Evolutionary conservation across 2,329 filamentous ascomycete genomes (phyloP), one percentile per base, ranked within the genome.

Genomic region (Penicillium sp.): DNA sequence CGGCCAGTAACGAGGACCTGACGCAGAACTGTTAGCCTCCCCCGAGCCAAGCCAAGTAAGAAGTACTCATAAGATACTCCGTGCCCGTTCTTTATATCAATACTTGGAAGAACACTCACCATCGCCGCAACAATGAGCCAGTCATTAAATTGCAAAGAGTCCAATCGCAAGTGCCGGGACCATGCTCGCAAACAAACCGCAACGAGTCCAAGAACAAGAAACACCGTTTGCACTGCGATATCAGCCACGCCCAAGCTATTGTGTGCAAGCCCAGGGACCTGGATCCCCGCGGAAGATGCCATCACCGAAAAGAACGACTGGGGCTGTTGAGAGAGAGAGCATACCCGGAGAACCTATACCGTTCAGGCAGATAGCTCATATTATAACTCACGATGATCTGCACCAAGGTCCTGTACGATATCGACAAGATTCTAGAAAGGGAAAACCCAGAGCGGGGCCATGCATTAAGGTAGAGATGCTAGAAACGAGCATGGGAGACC

Each of bases 241-340:
- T 57, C 52, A 4, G 43, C 47, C 46, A 54, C 52, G 6, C 57
- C 57, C 39, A 56, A 46, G 53, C 49, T 48, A 41, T 59, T 58
- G 36, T 57, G 55, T 40, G 48, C 44, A 5, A 59, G 52, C 33
- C 47, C 35, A 46, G 55, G 46, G 29, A 47, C 36, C 5, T 57
- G 40, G 12, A 46, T 47, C 32, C 45, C 52, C 1, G 32, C 33
- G 3, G 47, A 32, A 49, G 41, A 13, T 29, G 53, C 26, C 54
- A 58, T 57, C 39, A 18, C 9, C 28, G 28, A 11, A 18, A 8
- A 8, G 29, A 32, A 11, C 8, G 29, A 32, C 29, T 32, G 8
- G 29, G 11, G 29, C 29, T 32, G 29, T 32, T 11, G 29, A 32
- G 4, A 8, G 29, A 32, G 29, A 8, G 29, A 32, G 29, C 29